Base-by-base conservation (phyloP, 2,329 filamentous ascomycete species). In the Xylariomycetidae sp. region DNA sequence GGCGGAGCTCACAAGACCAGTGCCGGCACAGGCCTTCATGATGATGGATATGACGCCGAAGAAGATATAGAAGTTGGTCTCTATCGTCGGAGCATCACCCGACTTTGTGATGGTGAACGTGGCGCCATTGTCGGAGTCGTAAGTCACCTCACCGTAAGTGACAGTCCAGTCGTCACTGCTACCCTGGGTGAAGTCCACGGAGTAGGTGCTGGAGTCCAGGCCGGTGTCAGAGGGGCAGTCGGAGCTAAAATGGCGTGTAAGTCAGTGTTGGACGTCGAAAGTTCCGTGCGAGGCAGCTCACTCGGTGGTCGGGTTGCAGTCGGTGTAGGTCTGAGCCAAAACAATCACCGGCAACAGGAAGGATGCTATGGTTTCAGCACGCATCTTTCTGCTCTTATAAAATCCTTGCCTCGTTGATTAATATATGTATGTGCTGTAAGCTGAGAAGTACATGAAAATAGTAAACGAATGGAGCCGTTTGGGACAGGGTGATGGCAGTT, bases 1-100 rank as follows among this genome's bases (percentile, higher is more conserved):
- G 6, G 79, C 69, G 40, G 79, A 82, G 63, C 80, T 85, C 40
- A 87, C 80, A 38, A 87, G 84, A 28, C 82, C 82, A 4, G 67
- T 71, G 11, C 82, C 82, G 2, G 80, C 72, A 14, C 82, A 77
- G 16, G 80, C 72, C 57, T 82, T 80, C 58, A 85, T 65, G 8
- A 70, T 70, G 38, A 77, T 72, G 27, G 82, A 74, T 41, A 85
- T 75, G 44, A 74, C 74, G 30, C 82, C 82, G 52, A 85, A 87
- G 82, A 87, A 86, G 53, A 87, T 84, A 62, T 86, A 87, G 72
- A 82, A 86, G 44, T 80, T 69, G 13, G 68, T 67, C 50, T 67
- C 70, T 57, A 83, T 85, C 6, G 72, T 74, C 13, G 77, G 69
- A 31, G 61, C 67, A 34, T 74, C 70, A 16, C 55, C 60, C 25